These are phyloP conservation scores for Abortiporus biennis DNA, from an alignment of 1,284 basidiomycete genomes.

Conservation along the genomic window DNA sequence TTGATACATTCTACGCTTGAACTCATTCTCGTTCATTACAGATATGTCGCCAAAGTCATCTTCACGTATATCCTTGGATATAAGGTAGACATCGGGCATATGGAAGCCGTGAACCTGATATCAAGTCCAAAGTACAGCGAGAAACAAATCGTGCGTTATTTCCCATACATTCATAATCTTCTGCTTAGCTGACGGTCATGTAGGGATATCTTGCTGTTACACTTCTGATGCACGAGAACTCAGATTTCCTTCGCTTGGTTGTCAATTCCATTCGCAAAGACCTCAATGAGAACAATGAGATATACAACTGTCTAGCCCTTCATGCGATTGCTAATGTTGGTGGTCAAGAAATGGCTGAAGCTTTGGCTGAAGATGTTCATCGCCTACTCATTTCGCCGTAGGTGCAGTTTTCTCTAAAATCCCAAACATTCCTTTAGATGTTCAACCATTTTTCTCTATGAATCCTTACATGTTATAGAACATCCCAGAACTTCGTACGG, in stretches of 20 bases:
- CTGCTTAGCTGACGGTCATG: neutral
- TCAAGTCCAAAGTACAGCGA: slow-evolving; percentile 95
- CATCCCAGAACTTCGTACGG: slow-evolving; percentile 93
- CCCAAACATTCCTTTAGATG: neutral
- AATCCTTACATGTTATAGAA: slow-evolving; percentile 41
- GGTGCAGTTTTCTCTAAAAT: slow-evolving; percentile 25
- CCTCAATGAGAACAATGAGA: slow-evolving; percentile 90
- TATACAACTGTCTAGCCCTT: slow-evolving; percentile 93
- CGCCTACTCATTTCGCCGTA: slow-evolving; percentile 93
- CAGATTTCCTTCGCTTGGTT: slow-evolving; percentile 90
- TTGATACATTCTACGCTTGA: too few species aligned
- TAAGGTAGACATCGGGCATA: slow-evolving; percentile 97
- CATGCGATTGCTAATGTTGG: slow-evolving; percentile 99
- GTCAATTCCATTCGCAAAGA: slow-evolving; percentile 99
- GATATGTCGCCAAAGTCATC: slow-evolving; percentile 94
- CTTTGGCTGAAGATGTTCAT: slow-evolving; percentile 90
- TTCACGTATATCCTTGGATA: slow-evolving; percentile 99
- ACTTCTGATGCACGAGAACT: slow-evolving; percentile 97
- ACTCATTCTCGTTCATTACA: slow-evolving; percentile 25
- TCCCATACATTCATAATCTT: neutral
- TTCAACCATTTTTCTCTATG: neutral
- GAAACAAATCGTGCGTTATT: slow-evolving; percentile 88
- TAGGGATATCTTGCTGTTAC: slow-evolving; percentile 98
- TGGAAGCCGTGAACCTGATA: slow-evolving; percentile 99
- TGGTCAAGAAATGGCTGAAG: slow-evolving; percentile 97